Conservation (phyloP, 257 asterid species). For the Forsythia viridissima region DNA sequence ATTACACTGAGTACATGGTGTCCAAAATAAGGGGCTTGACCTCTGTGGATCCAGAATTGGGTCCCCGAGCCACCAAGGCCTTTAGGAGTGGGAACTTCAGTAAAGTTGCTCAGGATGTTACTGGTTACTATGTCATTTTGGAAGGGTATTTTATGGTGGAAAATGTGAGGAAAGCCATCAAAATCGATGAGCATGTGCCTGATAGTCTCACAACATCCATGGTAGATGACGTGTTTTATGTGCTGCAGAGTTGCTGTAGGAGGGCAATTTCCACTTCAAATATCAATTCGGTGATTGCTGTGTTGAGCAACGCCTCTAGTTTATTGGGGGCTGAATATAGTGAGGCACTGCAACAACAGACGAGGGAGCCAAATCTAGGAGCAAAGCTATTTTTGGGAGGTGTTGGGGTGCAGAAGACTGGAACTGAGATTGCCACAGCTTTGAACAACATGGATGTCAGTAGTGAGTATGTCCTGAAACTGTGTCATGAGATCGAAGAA, state of each 20-base stretch:
- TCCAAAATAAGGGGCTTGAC: slow-evolving; percentile 76
- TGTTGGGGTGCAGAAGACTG: slow-evolving; percentile 85
- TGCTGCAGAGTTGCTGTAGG: slow-evolving; percentile 92
- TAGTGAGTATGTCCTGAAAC: slow-evolving; percentile 84
- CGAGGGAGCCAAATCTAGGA: slow-evolving; percentile 86
- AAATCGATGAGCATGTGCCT: slow-evolving; percentile 82
- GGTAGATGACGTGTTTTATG: slow-evolving; percentile 98
- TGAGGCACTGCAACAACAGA: slow-evolving; percentile 91
- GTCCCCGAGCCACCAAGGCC: slow-evolving; percentile 86
- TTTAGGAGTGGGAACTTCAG: slow-evolving; percentile 93
- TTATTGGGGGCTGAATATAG: slow-evolving; percentile 80
- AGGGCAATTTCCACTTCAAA: slow-evolving; percentile 88
- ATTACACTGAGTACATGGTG: slow-evolving; percentile 86
- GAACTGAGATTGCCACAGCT: slow-evolving; percentile 83
- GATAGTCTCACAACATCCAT: slow-evolving; percentile 94
- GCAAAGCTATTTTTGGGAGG: slow-evolving; percentile 90
- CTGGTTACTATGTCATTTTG: slow-evolving; percentile 85
- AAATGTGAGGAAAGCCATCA: slow-evolving; percentile 93
- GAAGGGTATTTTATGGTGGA: slow-evolving; percentile 98
- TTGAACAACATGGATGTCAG: slow-evolving; percentile 94
- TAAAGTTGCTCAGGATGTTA: slow-evolving; percentile 75
- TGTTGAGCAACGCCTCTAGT: slow-evolving; percentile 83
- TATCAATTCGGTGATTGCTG: slow-evolving; percentile 82
- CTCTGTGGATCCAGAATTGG: slow-evolving; percentile 83
- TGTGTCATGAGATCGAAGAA: slow-evolving; percentile 91